Base-by-base conservation (phyloP, 768 basidiomycete species). In the Tricholoma flavovirens region DNA sequence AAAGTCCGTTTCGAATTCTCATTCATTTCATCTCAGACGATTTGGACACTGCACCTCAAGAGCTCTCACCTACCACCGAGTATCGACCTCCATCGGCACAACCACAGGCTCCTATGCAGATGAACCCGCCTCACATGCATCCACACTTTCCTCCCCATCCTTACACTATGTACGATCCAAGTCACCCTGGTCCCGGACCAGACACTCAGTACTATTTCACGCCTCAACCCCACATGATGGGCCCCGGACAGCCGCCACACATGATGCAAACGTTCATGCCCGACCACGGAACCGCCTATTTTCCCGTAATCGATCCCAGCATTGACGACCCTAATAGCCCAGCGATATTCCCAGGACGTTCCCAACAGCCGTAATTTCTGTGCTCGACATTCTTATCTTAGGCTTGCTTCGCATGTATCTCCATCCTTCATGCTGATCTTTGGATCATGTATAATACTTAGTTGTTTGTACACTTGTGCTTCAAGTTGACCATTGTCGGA, bases 261-360 rank as follows among this genome's bases (percentile, higher is more conserved):
- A 60, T 64, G 51, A 53, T 62, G 53, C 64, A 58, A 15, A 53
- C 62, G 6, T 64, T 61, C 48, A 36, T 60, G 17, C 60, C 51
- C 32, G 60, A 64, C 3, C 57, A 59, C 24, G 43, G 57, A 22
- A 19, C 56, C 7, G 58, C 49, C 0, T 77, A 77, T 55, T 76
- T 73, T 57, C 72, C 75, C 1, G 68, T 70, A 12, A 74, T 77
- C 49, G 75, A 77, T 59, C 73, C 75, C 15, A 65, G 63, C 48
- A 65, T 69, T 38, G 65, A 65, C 24, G 59, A 59, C 40, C 40
- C 54, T 3, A 56, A 58, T 36, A 53, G 32, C 22, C 17, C 56
- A 4, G 49, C 50, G 19, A 21, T 49, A 4, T 61, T 56, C 36
- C 21, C 58, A 12, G 42, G 38, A 15, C 53, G 43, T 33, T 19